A percentile compares a stretch with the other conserved stretches of the same genome.
Evolutionary conservation across 2,329 filamentous ascomycete genomes (phyloP).

Genomic region (Trichoderma asperellum): DNA sequence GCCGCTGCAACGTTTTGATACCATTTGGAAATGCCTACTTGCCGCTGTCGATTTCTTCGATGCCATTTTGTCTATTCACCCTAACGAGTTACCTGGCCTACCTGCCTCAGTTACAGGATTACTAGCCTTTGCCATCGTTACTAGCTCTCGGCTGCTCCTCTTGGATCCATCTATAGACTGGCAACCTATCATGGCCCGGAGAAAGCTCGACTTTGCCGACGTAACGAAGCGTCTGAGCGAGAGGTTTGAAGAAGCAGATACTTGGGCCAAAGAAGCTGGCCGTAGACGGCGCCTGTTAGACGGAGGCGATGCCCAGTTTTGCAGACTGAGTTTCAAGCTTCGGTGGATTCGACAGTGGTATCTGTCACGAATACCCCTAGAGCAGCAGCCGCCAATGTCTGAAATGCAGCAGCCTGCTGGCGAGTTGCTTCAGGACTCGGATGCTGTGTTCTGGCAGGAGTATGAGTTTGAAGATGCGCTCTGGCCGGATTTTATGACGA

Average conservation of each 20-base stretch:
- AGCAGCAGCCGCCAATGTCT: slow-evolving; percentile 30
- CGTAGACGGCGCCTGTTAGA: slow-evolving; percentile 37
- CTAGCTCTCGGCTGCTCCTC: slow-evolving; percentile 43
- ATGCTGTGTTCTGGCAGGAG: slow-evolving; percentile 31
- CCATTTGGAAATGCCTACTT: slow-evolving; percentile 45
- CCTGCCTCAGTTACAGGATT: slow-evolving; percentile 40
- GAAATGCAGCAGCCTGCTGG: slow-evolving; percentile 22
- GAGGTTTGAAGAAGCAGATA: slow-evolving; percentile 40
- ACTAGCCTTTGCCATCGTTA: slow-evolving; percentile 43
- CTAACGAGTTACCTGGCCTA: slow-evolving; percentile 36
- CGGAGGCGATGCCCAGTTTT: slow-evolving; percentile 39
- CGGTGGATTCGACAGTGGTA: slow-evolving; percentile 50
- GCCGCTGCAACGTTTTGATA: slow-evolving; percentile 40
- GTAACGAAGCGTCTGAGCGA: slow-evolving; percentile 38
- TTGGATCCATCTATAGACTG: slow-evolving; percentile 43
- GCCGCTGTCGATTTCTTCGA: slow-evolving; percentile 37
- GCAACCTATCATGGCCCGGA: slow-evolving; percentile 42
- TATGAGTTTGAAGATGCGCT: slow-evolving; percentile 39
- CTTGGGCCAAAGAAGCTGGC: slow-evolving; percentile 32
- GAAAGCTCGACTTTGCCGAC: slow-evolving; percentile 41
- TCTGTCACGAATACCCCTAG: slow-evolving; percentile 32
- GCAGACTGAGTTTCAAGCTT: slow-evolving; percentile 43
- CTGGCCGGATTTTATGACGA: slow-evolving; percentile 38
- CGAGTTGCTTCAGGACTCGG: not conserved
- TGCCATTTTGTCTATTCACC: slow-evolving; percentile 36